These are phyloP conservation scores for Backusella liffmaniae DNA, from an alignment of 192 early-diverging fungal species.

Conservation along the genomic window DNA sequence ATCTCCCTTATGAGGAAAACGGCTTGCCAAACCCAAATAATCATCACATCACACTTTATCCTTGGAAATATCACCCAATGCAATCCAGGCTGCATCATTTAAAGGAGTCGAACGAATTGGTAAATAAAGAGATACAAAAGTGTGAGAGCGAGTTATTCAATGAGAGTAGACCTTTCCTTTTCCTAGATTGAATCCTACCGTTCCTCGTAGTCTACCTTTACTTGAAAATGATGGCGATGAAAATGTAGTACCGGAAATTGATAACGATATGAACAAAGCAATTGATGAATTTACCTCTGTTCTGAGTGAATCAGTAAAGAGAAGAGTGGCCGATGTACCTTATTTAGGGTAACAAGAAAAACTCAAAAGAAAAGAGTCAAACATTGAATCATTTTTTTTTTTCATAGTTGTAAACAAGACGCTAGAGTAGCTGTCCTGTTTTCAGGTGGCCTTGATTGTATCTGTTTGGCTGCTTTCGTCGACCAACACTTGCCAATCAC, in stretches of 20 bases:
- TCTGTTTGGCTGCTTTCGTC: conserved; percentile 80
- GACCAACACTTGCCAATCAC: conserved; percentile 63
- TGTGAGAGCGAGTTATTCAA: neutral
- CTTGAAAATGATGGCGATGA: conserved; percentile 13
- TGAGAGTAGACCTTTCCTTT: conserved; percentile 43
- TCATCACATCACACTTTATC: neutral
- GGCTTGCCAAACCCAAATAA: neutral
- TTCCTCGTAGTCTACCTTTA: conserved; percentile 29
- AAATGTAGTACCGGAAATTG: conserved; percentile 33
- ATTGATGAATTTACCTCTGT: conserved; percentile 37
- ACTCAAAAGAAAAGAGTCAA: neutral
- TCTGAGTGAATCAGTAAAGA: conserved; percentile 46
- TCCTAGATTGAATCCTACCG: conserved; percentile 38
- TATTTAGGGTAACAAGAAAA: conserved; percentile 32
- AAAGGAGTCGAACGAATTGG: neutral
- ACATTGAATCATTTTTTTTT: neutral
- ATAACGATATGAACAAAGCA: conserved; percentile 37
- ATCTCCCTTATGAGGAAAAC: conserved; percentile 17
- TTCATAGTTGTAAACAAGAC: conserved; percentile 26
- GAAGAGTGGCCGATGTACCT: conserved; percentile 50
- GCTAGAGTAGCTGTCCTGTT: conserved; percentile 81
- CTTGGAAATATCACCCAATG: neutral
- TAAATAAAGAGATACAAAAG: neutral
- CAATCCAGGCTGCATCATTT: neutral
- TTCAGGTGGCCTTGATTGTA: conserved; percentile 95